Base-by-base conservation (phyloP, 495 filamentous ascomycete genomes). In the Penicillium pulvis region DNA sequence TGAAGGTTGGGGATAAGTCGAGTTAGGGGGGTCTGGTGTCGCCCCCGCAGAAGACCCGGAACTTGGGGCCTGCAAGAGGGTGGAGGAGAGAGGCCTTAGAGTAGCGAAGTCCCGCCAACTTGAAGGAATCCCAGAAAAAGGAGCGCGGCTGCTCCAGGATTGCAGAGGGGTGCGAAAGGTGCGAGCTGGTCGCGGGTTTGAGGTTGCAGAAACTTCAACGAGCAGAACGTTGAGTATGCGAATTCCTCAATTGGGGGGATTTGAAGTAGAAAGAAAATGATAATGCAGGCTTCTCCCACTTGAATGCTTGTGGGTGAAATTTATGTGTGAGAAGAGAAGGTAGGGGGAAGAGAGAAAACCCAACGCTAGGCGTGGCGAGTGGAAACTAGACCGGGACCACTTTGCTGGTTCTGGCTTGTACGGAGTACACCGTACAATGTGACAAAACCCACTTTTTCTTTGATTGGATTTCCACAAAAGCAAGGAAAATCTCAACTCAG, bases 1-100 rank as follows among this genome's bases (percentile, higher is more conserved):
- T 56, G 42, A 47, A 28, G 19, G 44, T 30, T 50, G 60, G 53
- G 54, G 61, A 51, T 66, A 81, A 79, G 77, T 69, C 81, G 77
- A 93, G 77, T 97, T 98, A 98, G 81, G 94, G 94, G 71, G 94
- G 94, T 83, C 94, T 93, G 81, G 92, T 94, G 81, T 93, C 90
- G 82, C 89, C 91, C 87, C 94, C 92, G 82, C 86, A 85, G 78
- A 94, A 93, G 83, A 91, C 90, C 91, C 92, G 87, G 79, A 85
- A 83, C 67, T 86, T 84, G 72, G 94, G 93, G 81, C 92, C 92
- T 67, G 95, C 88, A 75, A 97, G 91, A 83, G 93, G 93, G 83
- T 90, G 89, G 69, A 88, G 79, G 82, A 90, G 90, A 71, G 90
- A 90, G 76, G 90, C 88, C 81, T 85, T 76, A 73, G 80, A 75